A percentile compares a stretch with the other conserved stretches of the same genome.
phyloP scores from a whole-genome alignment of 2,329 filamentous ascomycete genomes.

The Didymellaceae sp. region DNA sequence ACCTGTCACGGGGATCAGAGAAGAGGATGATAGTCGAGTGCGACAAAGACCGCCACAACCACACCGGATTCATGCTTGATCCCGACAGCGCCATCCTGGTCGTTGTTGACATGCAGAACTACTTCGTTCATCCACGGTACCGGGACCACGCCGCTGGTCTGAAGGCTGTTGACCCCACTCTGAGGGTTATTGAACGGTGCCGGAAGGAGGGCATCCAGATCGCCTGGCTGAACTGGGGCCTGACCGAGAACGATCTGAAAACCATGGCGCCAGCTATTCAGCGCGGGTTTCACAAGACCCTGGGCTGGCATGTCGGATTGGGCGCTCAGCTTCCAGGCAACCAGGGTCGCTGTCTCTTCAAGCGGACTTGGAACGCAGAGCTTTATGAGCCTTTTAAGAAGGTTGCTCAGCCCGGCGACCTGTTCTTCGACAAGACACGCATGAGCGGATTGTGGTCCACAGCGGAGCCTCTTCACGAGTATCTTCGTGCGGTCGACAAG shows the following conservation, averaged over 20 bases:
- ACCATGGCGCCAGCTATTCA: slow-evolving; percentile 52
- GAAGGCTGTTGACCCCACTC: slow-evolving; percentile 45
- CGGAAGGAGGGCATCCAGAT: slow-evolving; percentile 50
- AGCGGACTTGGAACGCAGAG: slow-evolving; percentile 52
- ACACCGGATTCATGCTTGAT: slow-evolving; percentile 52
- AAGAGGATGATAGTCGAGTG: slow-evolving; percentile 49
- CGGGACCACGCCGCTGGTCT: slow-evolving; percentile 38
- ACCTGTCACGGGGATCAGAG: slow-evolving; percentile 48
- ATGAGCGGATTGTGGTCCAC: slow-evolving; percentile 53
- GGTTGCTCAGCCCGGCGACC: slow-evolving; percentile 46
- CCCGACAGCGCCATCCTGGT: slow-evolving; percentile 49
- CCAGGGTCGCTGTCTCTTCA: slow-evolving; percentile 52
- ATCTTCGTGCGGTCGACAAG: slow-evolving; percentile 49
- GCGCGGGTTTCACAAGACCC: slow-evolving; percentile 50
- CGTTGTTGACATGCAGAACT: slow-evolving; percentile 55
- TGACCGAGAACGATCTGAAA: slow-evolving; percentile 47
- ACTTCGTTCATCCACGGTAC: slow-evolving; percentile 47
- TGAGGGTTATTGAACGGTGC: slow-evolving; percentile 50
- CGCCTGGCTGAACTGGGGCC: slow-evolving; percentile 53
- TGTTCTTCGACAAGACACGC: slow-evolving; percentile 53
- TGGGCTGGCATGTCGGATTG: slow-evolving; percentile 52
- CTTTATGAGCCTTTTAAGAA: slow-evolving; percentile 51
- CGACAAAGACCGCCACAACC: slow-evolving; percentile 50
- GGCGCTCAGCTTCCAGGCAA: slow-evolving; percentile 47
- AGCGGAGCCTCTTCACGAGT: slow-evolving; percentile 50